Evolutionary conservation across 306 rosid species (phyloP).

Genomic region (Malus orientalis): DNA sequence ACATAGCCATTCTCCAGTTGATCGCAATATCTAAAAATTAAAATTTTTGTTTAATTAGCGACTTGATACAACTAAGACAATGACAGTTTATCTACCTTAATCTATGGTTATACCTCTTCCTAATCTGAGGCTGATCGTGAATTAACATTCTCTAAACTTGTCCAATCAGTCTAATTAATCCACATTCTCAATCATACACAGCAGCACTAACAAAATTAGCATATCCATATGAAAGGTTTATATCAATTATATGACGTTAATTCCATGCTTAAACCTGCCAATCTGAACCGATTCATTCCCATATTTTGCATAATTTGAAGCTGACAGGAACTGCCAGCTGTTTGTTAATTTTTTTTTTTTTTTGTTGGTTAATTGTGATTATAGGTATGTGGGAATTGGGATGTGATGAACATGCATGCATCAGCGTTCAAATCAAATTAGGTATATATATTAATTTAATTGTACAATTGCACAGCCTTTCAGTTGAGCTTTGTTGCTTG

Average conservation of each 20-base stretch:
- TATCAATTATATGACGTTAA: neutral
- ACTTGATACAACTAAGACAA: slow-evolving; percentile 13
- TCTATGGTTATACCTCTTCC: slow-evolving; percentile 6
- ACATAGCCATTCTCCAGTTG: slow-evolving; percentile 21
- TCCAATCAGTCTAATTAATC: neutral
- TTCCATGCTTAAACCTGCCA: neutral
- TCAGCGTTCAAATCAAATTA: slow-evolving; percentile 14
- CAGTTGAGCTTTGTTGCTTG: neutral
- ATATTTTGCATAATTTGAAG: neutral
- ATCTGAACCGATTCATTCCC: neutral
- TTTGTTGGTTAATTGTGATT: neutral
- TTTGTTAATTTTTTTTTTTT: neutral
- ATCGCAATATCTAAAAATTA: slow-evolving; percentile 19
- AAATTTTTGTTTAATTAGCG: slow-evolving; percentile 14
- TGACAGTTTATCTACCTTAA: slow-evolving; percentile 46
- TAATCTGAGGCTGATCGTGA: slow-evolving; percentile 6
- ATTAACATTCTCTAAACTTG: slow-evolving; percentile 3
- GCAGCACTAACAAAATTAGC: neutral
- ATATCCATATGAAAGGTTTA: neutral
- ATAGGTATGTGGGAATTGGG: neutral
- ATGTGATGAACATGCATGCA: neutral
- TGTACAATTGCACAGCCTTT: slow-evolving; percentile 5
- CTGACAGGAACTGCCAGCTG: neutral
- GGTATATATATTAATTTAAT: neutral
- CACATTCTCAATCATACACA: neutral